Evolutionary conservation across 2,329 filamentous ascomycete genomes (phyloP).

Genomic region (Lecanicillium sp.): DNA sequence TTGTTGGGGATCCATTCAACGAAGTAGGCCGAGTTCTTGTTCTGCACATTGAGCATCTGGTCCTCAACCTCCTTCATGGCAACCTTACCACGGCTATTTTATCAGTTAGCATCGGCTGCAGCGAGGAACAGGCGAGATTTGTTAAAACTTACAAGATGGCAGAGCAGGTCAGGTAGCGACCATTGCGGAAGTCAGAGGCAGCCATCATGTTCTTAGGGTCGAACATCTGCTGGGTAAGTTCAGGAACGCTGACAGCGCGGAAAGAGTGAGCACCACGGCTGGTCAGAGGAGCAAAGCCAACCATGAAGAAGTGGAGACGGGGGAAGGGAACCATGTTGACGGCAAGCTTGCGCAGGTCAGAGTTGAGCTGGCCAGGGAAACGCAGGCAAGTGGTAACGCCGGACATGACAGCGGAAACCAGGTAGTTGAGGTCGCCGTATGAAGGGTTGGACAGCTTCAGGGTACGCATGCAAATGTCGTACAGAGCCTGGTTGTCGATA

Average conservation of each 20-base stretch:
- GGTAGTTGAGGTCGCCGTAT: slow-evolving; percentile 98
- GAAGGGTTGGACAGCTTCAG: slow-evolving; percentile 98
- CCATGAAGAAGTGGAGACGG: slow-evolving; percentile 99
- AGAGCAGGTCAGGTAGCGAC: slow-evolving; percentile 98
- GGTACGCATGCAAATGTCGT: slow-evolving; percentile 99
- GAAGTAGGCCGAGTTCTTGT: slow-evolving; percentile 99
- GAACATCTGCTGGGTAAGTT: slow-evolving; percentile 99
- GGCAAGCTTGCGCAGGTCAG: slow-evolving; percentile 96
- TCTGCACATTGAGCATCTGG: slow-evolving; percentile 99
- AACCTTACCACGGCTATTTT: slow-evolving; percentile 81
- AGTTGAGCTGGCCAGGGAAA: slow-evolving; percentile 99
- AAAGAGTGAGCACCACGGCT: slow-evolving; percentile 79
- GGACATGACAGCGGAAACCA: slow-evolving; percentile 99
- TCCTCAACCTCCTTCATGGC: slow-evolving; percentile 99
- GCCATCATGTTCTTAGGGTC: slow-evolving; percentile 99
- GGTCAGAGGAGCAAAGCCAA: slow-evolving; percentile 97
- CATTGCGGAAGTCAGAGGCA: slow-evolving; percentile 98
- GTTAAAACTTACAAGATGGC: slow-evolving; percentile 75
- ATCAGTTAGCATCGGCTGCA: slow-evolving; percentile 8
- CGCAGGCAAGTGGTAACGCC: slow-evolving; percentile 97
- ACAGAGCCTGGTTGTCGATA: slow-evolving; percentile 99
- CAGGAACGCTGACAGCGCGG: slow-evolving; percentile 94
- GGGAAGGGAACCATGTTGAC: slow-evolving; percentile 99
- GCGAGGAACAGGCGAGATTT: background rate
- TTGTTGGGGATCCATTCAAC: slow-evolving; percentile 99